These are phyloP conservation scores for Lepiota venenata DNA, from an alignment of 768 basidiomycete genomes.

Conservation along the genomic window DNA sequence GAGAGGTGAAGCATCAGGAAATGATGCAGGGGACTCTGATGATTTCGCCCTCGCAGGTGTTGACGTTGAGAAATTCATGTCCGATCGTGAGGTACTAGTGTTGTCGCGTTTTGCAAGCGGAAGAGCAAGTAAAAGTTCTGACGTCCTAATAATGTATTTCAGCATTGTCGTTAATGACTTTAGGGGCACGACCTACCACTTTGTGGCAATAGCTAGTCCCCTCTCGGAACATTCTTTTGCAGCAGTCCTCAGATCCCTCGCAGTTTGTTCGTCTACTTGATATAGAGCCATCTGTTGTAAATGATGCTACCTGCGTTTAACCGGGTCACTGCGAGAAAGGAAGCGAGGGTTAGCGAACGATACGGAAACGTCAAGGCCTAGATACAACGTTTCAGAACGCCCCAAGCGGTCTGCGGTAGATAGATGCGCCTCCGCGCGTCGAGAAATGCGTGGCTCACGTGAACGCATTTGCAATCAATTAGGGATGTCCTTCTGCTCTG, in stretches of 20 bases:
- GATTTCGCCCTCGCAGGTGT: constrained; percentile 51
- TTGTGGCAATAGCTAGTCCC: constrained; percentile 66
- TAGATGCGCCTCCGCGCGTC: too few species aligned
- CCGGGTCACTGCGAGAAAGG: too few species aligned
- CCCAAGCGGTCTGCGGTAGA: too few species aligned
- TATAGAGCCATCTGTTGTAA: constrained; percentile 13
- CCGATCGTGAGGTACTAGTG: constrained; percentile 14
- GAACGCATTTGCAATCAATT: too few species aligned
- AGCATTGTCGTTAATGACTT: constrained; percentile 13
- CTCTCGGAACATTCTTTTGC: constrained; percentile 73
- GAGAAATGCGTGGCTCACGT: too few species aligned
- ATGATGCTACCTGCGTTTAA: not conserved
- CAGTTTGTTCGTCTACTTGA: constrained; percentile 44
- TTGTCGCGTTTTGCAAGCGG: constrained; percentile 28
- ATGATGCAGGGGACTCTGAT: constrained; percentile 34
- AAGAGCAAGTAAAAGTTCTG: constrained; percentile 68
- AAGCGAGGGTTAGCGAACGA: too few species aligned
- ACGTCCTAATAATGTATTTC: constrained; percentile 48
- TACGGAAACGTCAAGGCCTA: too few species aligned
- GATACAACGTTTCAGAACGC: too few species aligned
- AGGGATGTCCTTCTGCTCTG: too few species aligned
- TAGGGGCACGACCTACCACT: constrained; percentile 57
- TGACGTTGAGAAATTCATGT: constrained; percentile 51
- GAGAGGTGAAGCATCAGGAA: constrained; percentile 31
- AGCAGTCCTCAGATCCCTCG: constrained; percentile 56